Evolutionary conservation across 306 rosid species (phyloP).

Genomic region (Lathyrus aphaca): DNA sequence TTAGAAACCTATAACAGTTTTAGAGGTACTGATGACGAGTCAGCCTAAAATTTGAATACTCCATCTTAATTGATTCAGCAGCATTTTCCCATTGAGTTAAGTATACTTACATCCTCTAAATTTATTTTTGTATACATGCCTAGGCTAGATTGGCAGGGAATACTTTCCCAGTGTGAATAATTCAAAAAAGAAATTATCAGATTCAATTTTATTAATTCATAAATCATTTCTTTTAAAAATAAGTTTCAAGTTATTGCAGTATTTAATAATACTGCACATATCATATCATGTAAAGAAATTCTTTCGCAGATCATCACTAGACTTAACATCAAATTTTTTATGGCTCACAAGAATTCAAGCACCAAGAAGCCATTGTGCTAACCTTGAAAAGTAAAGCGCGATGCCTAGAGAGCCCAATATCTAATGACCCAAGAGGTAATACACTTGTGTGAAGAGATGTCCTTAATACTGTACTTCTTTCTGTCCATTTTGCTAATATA

Average conservation of each 20-base stretch:
- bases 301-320: conserved; percentile 23
- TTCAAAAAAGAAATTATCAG: conserved; percentile 5
- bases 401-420: conserved; percentile 93
- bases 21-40: not conserved
- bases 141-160: not conserved
- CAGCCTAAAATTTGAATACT: not conserved
- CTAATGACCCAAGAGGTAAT: conserved; percentile 87
- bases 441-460: conserved; percentile 78
- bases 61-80: not conserved
- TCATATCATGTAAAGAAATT: not conserved
- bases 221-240: not conserved
- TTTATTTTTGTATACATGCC: not conserved
- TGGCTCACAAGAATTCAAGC: conserved; percentile 33
- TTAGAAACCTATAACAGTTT: conserved; percentile 16
- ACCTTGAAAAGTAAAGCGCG: conserved; percentile 99
- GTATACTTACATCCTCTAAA: conserved; percentile 8
- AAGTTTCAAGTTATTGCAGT: not conserved
- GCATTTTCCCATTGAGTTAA: conserved; percentile 13
- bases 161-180: not conserved
- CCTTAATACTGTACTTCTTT: conserved; percentile 79
- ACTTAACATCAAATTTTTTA: conserved; percentile 36
- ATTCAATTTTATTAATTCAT: conserved; percentile 26
- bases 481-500: conserved; percentile 85
- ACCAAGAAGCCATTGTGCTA: conserved; percentile 32
- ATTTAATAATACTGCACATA: not conserved